phyloP scores from a whole-genome alignment of 768 basidiomycete species.

The Gloeopeniophorella convolvens region DNA sequence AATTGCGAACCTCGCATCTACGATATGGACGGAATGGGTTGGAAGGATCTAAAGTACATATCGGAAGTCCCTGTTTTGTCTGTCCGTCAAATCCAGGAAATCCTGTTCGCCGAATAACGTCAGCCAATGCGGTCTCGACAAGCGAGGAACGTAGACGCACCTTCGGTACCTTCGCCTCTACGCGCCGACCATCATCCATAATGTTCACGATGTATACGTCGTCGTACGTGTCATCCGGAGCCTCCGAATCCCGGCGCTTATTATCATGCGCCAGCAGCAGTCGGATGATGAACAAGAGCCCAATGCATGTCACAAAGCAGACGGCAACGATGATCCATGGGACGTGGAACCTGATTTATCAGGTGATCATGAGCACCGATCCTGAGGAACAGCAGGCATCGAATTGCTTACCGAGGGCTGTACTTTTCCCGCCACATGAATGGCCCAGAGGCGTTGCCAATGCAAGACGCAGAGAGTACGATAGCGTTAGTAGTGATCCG shows the following conservation, averaged over 20 bases:
- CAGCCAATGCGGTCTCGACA: too few species aligned
- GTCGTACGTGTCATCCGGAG: conserved; percentile 48
- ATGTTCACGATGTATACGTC: conserved; percentile 53
- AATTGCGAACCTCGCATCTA: too few species aligned
- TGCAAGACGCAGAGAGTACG: conserved; percentile 63
- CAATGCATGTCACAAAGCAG: conserved; percentile 51
- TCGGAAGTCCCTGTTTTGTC: too few species aligned
- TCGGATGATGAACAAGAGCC: conserved; percentile 44
- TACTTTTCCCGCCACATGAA: conserved; percentile 74
- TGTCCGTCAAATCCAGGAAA: neutral
- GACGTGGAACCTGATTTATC: conserved; percentile 54
- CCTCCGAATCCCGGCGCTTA: conserved; percentile 52
- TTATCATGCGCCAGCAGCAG: conserved; percentile 53
- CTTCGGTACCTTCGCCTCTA: conserved; percentile 59
- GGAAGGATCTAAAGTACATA: too few species aligned
- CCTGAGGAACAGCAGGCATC: neutral
- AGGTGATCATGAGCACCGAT: neutral
- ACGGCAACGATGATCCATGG: conserved; percentile 75
- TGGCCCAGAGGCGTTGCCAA: conserved; percentile 62
- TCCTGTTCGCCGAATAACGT: too few species aligned
- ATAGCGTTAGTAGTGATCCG: conserved; percentile 65
- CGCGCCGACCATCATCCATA: conserved; percentile 43
- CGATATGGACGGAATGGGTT: too few species aligned
- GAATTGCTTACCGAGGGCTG: conserved; percentile 48
- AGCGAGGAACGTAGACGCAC: too few species aligned